Base-by-base conservation (phyloP, 2,329 filamentous ascomycete species). In the Pleoardoris graminearum region DNA sequence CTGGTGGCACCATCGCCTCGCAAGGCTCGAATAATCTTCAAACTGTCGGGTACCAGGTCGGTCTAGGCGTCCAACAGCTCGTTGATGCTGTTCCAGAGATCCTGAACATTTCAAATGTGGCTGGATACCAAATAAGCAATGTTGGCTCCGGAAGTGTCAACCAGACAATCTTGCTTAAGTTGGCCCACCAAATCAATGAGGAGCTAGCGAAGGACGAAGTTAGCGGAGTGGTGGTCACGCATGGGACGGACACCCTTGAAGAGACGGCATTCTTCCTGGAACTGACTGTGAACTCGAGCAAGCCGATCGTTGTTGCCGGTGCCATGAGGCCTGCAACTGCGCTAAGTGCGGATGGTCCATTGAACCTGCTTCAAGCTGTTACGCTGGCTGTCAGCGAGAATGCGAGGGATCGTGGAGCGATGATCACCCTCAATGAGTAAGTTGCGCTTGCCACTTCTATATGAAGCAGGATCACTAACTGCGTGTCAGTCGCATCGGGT, bases 241-340 rank as follows among this genome's bases (percentile, higher is more conserved):
- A 87, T 60, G 85, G 85, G 42, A 87, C 85, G 7, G 85, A 88
- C 61, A 85, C 82, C 0, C 75, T 87, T 1, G 84, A 86, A 61
- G 84, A 87, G 67, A 80, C 81, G 0, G 81, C 83, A 7, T 86
- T 86, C 73, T 86, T 85, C 72, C 72, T 87, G 7, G 81, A 86
- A 56, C 70, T 82, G 3, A 84, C 82, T 0, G 66, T 85, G 29
- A 79, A 79, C 58, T 82, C 78, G 37, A 75, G 76, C 25, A 86
- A 86, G 67, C 84, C 84, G 0, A 76, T 87, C 4, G 77, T 86
- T 3, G 63, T 84, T 21, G 84, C 84, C 1, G 84, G 84, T 4
- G 79, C 84, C 16, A 87, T 87, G 84, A 76, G 84, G 8, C 84
- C 84, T 4, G 80, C 83, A 0, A 85, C 84, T 0, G 83, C 83